Conservation (phyloP, 495 filamentous ascomycete genomes). For the Trichocladium antarcticum region DNA sequence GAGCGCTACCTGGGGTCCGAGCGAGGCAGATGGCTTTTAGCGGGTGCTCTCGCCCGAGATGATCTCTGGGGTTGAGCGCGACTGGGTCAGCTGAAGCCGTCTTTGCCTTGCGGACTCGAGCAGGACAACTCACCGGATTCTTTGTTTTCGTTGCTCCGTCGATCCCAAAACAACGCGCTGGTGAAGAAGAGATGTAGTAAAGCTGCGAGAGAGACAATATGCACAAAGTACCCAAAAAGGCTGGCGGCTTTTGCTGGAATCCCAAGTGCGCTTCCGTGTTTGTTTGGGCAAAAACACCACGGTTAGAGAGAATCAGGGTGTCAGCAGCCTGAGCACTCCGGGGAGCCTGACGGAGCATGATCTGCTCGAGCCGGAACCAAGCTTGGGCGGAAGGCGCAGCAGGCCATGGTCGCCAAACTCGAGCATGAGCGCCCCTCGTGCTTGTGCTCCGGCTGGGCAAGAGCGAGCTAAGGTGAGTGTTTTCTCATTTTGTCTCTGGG, state of each 20-base stretch:
- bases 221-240: conserved; percentile 23
- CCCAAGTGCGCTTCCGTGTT: conserved; percentile 1
- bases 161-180: conserved; percentile 16
- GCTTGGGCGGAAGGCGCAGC: background rate
- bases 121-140: too few relatives aligned
- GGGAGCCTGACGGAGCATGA: too few relatives aligned
- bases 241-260: conserved; percentile 10
- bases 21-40: too few relatives aligned
- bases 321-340: too few relatives aligned
- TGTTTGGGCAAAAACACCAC: background rate
- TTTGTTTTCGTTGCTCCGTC: too few relatives aligned
- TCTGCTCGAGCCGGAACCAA: background rate
- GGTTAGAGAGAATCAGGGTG: too few relatives aligned
- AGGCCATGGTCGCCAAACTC: background rate
- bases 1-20: too few relatives aligned
- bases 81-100: too few relatives aligned
- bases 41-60: too few relatives aligned
- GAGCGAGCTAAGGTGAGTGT: background rate
- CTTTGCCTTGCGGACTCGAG: too few relatives aligned
- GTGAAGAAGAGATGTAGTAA: conserved; percentile 21
- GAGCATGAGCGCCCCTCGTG: background rate
- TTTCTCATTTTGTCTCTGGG: background rate
- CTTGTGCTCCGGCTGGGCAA: background rate
- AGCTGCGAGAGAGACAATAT: conserved; percentile 20
- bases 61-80: too few relatives aligned